Percentiles rank a stretch among this genome's conserved stretches.
phyloP scores from a whole-genome alignment of 1,284 basidiomycete genomes.

The Testicularia cyperi region DNA sequence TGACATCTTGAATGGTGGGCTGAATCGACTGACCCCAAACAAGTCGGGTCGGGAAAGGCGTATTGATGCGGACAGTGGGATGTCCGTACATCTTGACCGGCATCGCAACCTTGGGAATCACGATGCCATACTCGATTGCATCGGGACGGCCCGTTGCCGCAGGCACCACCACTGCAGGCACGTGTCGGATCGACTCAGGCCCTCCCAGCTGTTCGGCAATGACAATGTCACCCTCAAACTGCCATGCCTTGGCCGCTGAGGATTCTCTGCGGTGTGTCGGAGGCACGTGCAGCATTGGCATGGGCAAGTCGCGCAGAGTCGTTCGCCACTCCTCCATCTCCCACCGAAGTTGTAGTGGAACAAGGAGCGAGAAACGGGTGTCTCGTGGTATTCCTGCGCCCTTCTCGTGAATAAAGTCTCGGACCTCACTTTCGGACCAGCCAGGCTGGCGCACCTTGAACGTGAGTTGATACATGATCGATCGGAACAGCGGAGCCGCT shows the following conservation, averaged over 20 bases:
- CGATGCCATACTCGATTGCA: constrained; percentile 68
- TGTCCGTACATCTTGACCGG: constrained; percentile 89
- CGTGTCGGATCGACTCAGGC: constrained; percentile 63
- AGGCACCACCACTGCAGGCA: constrained; percentile 52
- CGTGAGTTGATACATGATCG: constrained; percentile 68
- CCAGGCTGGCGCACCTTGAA: constrained; percentile 69
- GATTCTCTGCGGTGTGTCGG: constrained; percentile 27
- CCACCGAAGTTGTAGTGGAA: constrained; percentile 80
- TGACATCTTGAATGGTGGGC: constrained; percentile 82
- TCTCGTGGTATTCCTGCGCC: constrained; percentile 73
- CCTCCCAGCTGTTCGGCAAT: constrained; percentile 86
- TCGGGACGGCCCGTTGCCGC: constrained; percentile 61
- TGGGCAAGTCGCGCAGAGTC: constrained; percentile 73
- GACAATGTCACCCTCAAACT: constrained; percentile 78
- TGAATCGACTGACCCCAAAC: constrained; percentile 89
- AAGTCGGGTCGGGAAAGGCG: constrained; percentile 72
- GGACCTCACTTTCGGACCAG: constrained; percentile 66
- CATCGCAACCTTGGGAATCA: constrained; percentile 89
- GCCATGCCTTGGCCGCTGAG: constrained; percentile 62
- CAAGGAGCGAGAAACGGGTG: constrained; percentile 75
- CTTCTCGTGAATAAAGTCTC: constrained; percentile 72
- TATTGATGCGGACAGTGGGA: constrained; percentile 68
- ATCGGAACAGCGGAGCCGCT: constrained; percentile 76
- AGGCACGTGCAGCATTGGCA: constrained; percentile 64
- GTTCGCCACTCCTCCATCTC: constrained; percentile 69